A percentile compares a stretch with the other conserved stretches of the same genome.
phyloP scores from a whole-genome alignment of 257 asterid species.

The Asclepias syriaca region DNA sequence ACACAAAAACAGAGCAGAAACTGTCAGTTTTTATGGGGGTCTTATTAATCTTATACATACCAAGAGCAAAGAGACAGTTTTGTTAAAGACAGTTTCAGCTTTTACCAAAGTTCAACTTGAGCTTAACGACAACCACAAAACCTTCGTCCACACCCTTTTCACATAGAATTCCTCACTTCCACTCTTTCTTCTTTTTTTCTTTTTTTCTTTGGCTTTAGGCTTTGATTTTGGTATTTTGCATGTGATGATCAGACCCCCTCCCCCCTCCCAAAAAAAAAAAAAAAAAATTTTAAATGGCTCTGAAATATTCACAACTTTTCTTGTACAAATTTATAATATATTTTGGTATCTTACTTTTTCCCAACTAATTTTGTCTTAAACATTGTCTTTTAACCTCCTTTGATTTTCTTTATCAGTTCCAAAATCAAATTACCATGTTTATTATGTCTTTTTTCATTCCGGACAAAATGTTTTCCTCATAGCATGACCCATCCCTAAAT shows the following conservation, averaged over 20 bases:
- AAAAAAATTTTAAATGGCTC: neutral
- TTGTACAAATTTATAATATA: neutral
- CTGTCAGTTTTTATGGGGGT: neutral
- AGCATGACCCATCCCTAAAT: neutral
- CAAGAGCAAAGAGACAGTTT: constrained; percentile 7
- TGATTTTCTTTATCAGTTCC: neutral
- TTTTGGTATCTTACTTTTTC: constrained; percentile 8
- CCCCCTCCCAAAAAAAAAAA: neutral
- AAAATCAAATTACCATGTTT: neutral
- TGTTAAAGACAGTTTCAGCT: constrained; percentile 8
- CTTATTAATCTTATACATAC: neutral
- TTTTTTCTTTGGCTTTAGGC: neutral
- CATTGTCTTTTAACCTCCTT: neutral
- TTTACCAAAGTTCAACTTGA: constrained; percentile 6
- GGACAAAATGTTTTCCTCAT: neutral
- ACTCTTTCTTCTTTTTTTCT: neutral
- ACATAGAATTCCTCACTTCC: constrained; percentile 14
- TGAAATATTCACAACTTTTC: neutral
- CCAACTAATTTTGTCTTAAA: constrained; percentile 4
- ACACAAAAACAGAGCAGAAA: constrained; percentile 5
- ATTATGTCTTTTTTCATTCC: neutral
- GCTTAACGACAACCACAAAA: constrained; percentile 11
- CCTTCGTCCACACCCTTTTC: neutral
- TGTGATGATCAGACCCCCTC: neutral
- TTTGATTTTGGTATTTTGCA: constrained; percentile 2